Base-by-base conservation (phyloP, 2,329 filamentous ascomycete species). In the Elsinoe ampelina region DNA sequence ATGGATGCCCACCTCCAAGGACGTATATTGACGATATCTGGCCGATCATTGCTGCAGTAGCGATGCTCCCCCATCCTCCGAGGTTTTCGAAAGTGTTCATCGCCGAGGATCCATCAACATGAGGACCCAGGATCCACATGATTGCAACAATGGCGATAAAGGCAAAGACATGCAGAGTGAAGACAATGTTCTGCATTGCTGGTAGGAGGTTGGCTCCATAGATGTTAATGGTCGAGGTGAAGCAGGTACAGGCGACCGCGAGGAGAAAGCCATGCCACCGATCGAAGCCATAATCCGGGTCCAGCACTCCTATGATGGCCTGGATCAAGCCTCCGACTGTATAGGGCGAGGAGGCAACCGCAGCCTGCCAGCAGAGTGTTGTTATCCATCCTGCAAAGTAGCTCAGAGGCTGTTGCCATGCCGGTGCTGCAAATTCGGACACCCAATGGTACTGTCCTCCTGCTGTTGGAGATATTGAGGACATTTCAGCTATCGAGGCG, bases 241-340 rank as follows among this genome's bases (percentile, higher is more conserved):
- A 59, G 3, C 73, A 54, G 17, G 73, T 71, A 50, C 76, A 70
- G 1, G 73, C 73, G 57, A 77, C 74, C 8, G 76, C 73, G 58
- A 77, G 72, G 1, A 79, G 65, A 0, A 75, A 78, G 11, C 72
- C 75, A 38, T 79, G 75, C 75, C 75, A 79, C 41, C 67, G 69
- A 5, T 70, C 67, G 0, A 70, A 67, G 0, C 61, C 59, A 57
- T 77, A 79, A 7, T 67, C 63, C 0, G 71, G 71, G 45, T 72
- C 60, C 36, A 73, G 72, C 59, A 75, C 68, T 52, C 70, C 66
- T 19, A 75, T 71, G 10, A 74, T 65, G 1, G 71, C 68, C 57
- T 78, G 75, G 36, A 78, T 76, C 41, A 78, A 63, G 0, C 73
- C 76, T 5, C 75, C 76, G 0, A 73, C 73, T 7, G 78, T 68